Evolutionary conservation across 805 yeast species (phyloP), one percentile per base, ranked within the genome.

Genomic region (Kuraishia borneana): DNA sequence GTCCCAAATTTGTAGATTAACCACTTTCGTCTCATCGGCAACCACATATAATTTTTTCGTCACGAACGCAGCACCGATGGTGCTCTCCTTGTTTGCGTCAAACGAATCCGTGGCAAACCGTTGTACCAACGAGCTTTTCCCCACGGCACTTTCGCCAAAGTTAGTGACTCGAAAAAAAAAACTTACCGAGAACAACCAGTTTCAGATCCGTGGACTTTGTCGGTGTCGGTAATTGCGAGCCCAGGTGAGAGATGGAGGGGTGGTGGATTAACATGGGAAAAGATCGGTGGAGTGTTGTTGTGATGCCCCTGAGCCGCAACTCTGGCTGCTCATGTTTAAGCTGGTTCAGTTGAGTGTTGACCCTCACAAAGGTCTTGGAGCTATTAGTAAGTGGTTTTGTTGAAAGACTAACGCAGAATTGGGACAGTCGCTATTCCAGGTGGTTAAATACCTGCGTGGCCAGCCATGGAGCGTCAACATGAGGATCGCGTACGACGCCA

Each of bases 21-120:
- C 46, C 27, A 52, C 40, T 17, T 41, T 54, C 12, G 43, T 50
- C 6, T 44, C 45, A 20, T 47, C 39, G 30, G 32, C 9, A 28
- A 32, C 9, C 27, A 73, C 42, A 8, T 63, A 62, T 9, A 82
- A 63, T 8, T 81, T 76, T 52, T 87, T 94, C 13, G 96, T 84
- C 26, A 92, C 69, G 56, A 89, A 92, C 0, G 97, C 98, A 3
- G 98, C 99, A n/a, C 99, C 99, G 36, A 92, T 92, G 2, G 98
- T 92, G 29, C 94, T 83, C 44, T 94, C 84, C 39, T 89, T 72
- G 43, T 73, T 72, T 21, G 73, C 78, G 43, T 84, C 92, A 52
- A 89, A 92, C 1, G 74, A 58, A 45, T 76, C 70, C 41, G 61
- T 62, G 28, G 72, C 88, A 46, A 88, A 85, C 34, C 96, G 62